These are phyloP conservation scores for Colletotrichum chrysophilum DNA, from an alignment of 2,329 filamentous ascomycete species.

Conservation along the genomic window DNA sequence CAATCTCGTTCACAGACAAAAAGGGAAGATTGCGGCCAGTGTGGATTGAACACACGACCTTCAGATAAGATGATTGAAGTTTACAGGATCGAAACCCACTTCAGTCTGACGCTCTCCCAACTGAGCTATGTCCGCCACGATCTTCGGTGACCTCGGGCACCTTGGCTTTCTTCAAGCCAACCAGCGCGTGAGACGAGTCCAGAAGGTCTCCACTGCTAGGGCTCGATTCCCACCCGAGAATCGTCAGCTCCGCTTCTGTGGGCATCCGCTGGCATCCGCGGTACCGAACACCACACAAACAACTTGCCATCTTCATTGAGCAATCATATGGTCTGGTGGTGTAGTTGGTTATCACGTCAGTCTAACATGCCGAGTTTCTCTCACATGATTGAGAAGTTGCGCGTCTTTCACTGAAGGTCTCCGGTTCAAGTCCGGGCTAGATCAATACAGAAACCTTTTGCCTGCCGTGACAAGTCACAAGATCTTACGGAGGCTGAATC, in stretches of 20 bases:
- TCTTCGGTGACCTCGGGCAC: not conserved
- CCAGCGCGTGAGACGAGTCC: not conserved
- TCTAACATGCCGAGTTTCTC: slow-evolving; percentile 37
- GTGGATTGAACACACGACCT: slow-evolving; percentile 17
- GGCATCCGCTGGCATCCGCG: not conserved
- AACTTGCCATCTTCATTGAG: not conserved
- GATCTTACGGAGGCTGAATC: not conserved
- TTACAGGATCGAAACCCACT: not conserved
- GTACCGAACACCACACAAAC: not conserved
- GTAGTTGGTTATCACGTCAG: slow-evolving; percentile 54
- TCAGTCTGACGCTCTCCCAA: slow-evolving; percentile 17
- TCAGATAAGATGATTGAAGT: not conserved
- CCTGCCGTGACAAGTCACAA: not conserved
- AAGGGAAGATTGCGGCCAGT: not conserved
- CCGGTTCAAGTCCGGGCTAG: slow-evolving; percentile 15
- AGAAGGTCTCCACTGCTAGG: not conserved
- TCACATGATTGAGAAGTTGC: not conserved
- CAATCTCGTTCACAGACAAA: not conserved
- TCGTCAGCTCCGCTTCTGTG: not conserved
- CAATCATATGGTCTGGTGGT: slow-evolving; percentile 34
- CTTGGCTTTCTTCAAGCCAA: not conserved
- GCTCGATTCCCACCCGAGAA: not conserved
- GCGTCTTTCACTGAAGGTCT: slow-evolving; percentile 7
- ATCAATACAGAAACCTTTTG: not conserved
- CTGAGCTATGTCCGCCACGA: slow-evolving; percentile 15